phyloP scores from a whole-genome alignment of 1,284 basidiomycete species.

The Chalciporus sp. region DNA sequence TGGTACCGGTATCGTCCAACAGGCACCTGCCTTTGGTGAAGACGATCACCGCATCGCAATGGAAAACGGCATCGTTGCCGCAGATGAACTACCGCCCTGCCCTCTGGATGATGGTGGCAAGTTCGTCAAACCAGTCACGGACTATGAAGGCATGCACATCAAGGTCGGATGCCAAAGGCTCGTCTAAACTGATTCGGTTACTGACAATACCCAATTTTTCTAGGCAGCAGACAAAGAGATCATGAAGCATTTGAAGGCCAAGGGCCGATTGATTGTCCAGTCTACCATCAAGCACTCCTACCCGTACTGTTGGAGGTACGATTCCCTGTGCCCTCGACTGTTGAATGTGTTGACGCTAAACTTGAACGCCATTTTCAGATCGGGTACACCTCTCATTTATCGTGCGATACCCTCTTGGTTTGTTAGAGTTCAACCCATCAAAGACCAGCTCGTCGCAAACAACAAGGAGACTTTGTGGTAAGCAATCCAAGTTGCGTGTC shows the following conservation, averaged over 20 bases:
- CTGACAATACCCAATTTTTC: background rate
- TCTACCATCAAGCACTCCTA: conserved; percentile 90
- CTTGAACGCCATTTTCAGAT: conserved; percentile 45
- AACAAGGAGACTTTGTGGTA: conserved; percentile 93
- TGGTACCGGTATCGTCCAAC: conserved; percentile 98
- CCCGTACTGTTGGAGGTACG: conserved; percentile 95
- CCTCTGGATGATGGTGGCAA: conserved; percentile 90
- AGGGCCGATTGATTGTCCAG: conserved; percentile 88
- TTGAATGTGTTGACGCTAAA: conserved; percentile 1
- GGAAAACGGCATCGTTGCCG: conserved; percentile 77
- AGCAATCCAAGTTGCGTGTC: conserved; percentile 17
- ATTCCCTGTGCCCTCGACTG: background rate
- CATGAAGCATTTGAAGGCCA: conserved; percentile 88
- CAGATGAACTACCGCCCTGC: conserved; percentile 94
- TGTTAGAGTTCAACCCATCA: conserved; percentile 84
- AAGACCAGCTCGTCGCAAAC: conserved; percentile 87
- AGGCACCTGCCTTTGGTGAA: conserved; percentile 98
- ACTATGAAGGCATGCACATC: conserved; percentile 90
- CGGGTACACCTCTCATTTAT: conserved; percentile 95
- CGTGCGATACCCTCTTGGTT: conserved; percentile 98
- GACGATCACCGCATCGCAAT: conserved; percentile 97
- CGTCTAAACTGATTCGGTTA: background rate
- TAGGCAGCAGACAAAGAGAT: conserved; percentile 94
- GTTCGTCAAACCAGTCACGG: conserved; percentile 89
- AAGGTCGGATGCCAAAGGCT: conserved; percentile 59